Conservation (phyloP, 306 rosid species). For the Glycine tomentella region DNA sequence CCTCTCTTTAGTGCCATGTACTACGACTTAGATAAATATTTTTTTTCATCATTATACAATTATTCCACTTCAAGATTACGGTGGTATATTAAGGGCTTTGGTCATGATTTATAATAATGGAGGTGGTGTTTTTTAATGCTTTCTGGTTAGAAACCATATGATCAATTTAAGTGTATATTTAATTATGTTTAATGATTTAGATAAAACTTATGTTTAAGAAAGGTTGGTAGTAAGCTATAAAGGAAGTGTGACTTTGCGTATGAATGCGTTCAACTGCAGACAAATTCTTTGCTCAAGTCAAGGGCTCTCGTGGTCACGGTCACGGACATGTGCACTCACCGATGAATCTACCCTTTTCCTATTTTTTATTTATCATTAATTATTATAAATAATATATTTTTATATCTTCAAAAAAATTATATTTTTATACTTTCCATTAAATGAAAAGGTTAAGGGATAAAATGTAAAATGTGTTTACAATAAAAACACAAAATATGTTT, state of each 20-base stretch:
- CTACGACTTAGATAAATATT: too few relatives aligned
- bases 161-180: background rate
- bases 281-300: slow-evolving; percentile 39
- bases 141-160: too few relatives aligned
- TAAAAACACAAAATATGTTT: too few relatives aligned
- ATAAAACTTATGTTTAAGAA: background rate
- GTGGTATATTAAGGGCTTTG: too few relatives aligned
- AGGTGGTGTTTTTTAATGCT: too few relatives aligned
- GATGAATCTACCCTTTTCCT: background rate
- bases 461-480: too few relatives aligned
- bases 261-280: slow-evolving; percentile 39
- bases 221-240: background rate
- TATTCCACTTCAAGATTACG: too few relatives aligned
- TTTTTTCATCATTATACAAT: too few relatives aligned
- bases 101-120: too few relatives aligned
- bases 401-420: too few relatives aligned
- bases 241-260: slow-evolving; percentile 41
- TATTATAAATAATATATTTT: too few relatives aligned
- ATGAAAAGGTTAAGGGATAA: too few relatives aligned
- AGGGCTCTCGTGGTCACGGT: background rate
- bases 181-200: background rate
- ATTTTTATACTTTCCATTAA: background rate
- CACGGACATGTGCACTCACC: slow-evolving; percentile 33
- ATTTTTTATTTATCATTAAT: background rate
- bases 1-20: background rate